Evolutionary conservation across 169 alveolate species (phyloP).

Genomic region (Plasmodium coatneyi): DNA sequence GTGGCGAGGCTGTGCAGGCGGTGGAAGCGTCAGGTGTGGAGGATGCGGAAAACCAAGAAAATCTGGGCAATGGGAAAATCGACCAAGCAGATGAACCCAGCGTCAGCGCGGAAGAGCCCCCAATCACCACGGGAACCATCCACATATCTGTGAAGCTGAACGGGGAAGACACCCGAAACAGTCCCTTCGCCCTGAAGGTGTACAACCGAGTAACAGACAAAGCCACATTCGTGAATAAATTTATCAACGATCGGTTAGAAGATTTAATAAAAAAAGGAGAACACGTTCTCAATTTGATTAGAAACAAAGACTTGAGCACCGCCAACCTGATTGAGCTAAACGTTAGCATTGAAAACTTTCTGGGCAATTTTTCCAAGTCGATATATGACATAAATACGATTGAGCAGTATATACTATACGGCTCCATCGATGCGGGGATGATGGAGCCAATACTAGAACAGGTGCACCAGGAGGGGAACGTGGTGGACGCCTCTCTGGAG

Average conservation of each 20-base stretch:
- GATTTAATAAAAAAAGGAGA: conserved; percentile 62
- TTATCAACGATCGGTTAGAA: conserved; percentile 45
- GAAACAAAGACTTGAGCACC: conserved; percentile 54
- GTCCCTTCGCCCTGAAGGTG: conserved; percentile 65
- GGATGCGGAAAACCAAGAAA: background rate
- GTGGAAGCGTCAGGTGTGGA: background rate
- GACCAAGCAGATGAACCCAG: background rate
- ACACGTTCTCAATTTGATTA: conserved; percentile 13
- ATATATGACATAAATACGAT: conserved; percentile 49
- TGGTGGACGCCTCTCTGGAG: conserved; percentile 29
- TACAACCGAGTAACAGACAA: conserved; percentile 18
- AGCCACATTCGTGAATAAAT: conserved; percentile 28
- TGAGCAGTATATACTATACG: conserved; percentile 45
- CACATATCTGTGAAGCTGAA: conserved; percentile 42
- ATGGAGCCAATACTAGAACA: conserved; percentile 24
- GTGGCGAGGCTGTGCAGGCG: background rate
- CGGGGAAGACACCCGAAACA: conserved; percentile 45
- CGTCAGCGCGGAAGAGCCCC: background rate
- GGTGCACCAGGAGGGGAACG: conserved; percentile 3
- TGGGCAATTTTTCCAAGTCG: conserved; percentile 34
- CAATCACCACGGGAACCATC: conserved; percentile 4
- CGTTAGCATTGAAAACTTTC: conserved; percentile 30
- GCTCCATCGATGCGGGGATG: background rate
- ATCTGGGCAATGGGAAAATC: background rate
- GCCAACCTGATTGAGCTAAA: conserved; percentile 41